Evolutionary conservation across 2,329 filamentous ascomycete species (phyloP), one percentile per base, ranked within the genome.

Genomic region (Paramyrothecium roridum): DNA sequence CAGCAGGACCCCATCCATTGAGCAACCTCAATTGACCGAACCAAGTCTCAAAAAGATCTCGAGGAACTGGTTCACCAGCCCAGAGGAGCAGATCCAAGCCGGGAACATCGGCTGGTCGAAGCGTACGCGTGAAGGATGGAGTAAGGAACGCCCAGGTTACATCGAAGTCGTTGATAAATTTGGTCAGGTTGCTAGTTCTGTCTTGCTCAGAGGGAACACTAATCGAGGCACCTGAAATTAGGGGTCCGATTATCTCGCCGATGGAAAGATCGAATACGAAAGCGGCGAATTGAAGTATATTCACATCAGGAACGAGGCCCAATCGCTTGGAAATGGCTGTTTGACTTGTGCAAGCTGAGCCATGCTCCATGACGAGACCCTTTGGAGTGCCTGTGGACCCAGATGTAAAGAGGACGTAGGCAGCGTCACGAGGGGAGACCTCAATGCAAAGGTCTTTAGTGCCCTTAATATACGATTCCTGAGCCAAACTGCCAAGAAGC

Each of bases 61-160:
- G 21, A 0, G 57, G 52, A 3, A 63, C 48, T 3, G 59, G 22
- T 20, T 67, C 64, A 1, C 64, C 64, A 10, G 59, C 62, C 0
- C 58, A 61, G 3, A 64, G 53, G 0, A 64, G 43, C 6, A 56
- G 60, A 3, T 49, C 51, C 45, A 62, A 61, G 7, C 48, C 34
- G 7, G 52, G 53, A 1, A 58, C 56, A 13, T 64, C 57, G 10
- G 66, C 48, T 2, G 56, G 54, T 3, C 33, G 16, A 2, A 58
- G 52, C 1, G 59, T 56, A 13, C 59, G 61, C 1, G 59, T 58
- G 6, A 66, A 19, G 0, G 64, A 64, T 1, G 64, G 64, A 0
- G 64, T 67, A 1, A 67, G 20, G 45, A 64, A 64, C 4, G 64
- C 54, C 52, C 60, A 65, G 17, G 56, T 63, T n/a, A 57, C 57